Conservation (phyloP, 2,329 filamentous ascomycete genomes). For the Stenocarpella maydis region DNA sequence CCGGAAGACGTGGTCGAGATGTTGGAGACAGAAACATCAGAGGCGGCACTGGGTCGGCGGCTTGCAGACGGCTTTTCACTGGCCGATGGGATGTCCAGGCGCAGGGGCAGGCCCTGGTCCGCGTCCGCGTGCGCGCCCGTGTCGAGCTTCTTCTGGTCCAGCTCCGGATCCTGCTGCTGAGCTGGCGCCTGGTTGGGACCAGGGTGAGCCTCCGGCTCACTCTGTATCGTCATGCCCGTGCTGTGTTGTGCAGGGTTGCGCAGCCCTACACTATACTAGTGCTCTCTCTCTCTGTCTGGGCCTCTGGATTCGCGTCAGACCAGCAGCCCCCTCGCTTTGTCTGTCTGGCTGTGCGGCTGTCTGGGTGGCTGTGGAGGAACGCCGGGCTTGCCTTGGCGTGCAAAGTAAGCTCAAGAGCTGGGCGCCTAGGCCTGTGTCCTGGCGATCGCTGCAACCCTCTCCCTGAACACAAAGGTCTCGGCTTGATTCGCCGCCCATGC, state of each 20-base stretch:
- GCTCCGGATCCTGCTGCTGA: constrained; percentile 14
- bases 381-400: constrained; percentile 19
- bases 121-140: neutral
- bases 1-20: constrained; percentile 18
- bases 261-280: neutral
- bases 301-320: neutral
- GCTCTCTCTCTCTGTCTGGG: neutral
- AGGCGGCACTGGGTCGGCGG: constrained; percentile 9
- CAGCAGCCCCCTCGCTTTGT: neutral
- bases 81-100: neutral
- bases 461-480: neutral
- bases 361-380: neutral
- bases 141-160: neutral
- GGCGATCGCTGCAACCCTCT: constrained; percentile 19
- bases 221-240: neutral
- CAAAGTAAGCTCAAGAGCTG: constrained; percentile 11
- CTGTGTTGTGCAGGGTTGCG: neutral
- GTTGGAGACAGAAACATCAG: constrained; percentile 9
- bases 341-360: neutral
- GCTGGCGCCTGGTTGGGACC: constrained; percentile 6
- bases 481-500: constrained; percentile 18
- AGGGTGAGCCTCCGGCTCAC: neutral
- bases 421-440: neutral
- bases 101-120: neutral
- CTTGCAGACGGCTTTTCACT: neutral